Conservation (phyloP, 768 basidiomycete species). For the Pulveroboletus frians region DNA sequence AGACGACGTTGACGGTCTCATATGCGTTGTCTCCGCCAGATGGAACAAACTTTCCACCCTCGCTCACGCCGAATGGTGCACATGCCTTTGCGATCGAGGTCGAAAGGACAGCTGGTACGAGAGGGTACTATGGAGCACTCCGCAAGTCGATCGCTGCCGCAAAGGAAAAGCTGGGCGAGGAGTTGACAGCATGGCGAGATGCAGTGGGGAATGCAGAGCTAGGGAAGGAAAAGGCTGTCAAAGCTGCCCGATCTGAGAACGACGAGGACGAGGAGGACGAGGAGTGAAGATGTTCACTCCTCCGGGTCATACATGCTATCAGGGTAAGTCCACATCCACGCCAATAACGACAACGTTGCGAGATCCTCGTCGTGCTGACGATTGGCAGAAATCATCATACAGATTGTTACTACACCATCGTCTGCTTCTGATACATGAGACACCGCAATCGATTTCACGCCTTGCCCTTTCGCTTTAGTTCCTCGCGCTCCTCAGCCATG, state of each 20-base stretch:
- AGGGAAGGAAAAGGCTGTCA: constrained; percentile 48
- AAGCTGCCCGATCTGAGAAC: constrained; percentile 40
- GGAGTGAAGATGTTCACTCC: constrained; percentile 12
- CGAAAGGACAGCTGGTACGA: constrained; percentile 9
- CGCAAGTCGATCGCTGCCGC: constrained; percentile 47
- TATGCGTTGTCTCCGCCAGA: constrained; percentile 23
- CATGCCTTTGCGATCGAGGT: constrained; percentile 24
- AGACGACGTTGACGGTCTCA: constrained; percentile 15
- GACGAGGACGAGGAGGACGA: constrained; percentile 44
- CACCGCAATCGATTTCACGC: constrained; percentile 11
- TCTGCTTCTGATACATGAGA: not conserved
- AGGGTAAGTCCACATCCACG: not conserved
- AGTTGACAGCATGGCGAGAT: constrained; percentile 73
- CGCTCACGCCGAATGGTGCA: constrained; percentile 19
- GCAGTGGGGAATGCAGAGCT: constrained; percentile 61
- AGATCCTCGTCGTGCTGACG: not conserved
- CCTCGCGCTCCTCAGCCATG: constrained; percentile 47
- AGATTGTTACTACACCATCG: not conserved
- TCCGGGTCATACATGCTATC: not conserved
- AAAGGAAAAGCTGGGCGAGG: constrained; percentile 52
- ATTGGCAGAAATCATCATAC: not conserved
- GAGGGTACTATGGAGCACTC: constrained; percentile 47
- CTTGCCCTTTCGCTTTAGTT: constrained; percentile 41
- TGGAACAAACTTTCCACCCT: constrained; percentile 10
- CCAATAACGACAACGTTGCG: not conserved